Percentiles rank a stretch among this genome's conserved stretches.
These are phyloP conservation scores for Ganoderma sinense DNA, from an alignment of 1,284 basidiomycete genomes.

Conservation along the genomic window DNA sequence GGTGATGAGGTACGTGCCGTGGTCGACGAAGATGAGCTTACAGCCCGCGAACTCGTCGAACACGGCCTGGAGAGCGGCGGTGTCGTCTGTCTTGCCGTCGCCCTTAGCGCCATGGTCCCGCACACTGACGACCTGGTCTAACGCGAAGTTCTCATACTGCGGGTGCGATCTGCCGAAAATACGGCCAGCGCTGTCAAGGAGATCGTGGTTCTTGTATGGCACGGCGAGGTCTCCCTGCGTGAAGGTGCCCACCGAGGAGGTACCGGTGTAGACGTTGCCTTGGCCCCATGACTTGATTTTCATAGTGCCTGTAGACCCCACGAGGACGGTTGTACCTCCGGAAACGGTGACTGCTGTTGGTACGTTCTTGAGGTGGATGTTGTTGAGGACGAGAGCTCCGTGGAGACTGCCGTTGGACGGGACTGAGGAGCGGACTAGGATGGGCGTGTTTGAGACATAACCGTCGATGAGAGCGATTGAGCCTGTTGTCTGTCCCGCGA, in stretches of 20 bases:
- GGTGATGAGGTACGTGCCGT: constrained; percentile 73
- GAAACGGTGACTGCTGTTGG: constrained; percentile 58
- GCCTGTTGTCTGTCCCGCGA: constrained; percentile 45
- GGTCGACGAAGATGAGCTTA: constrained; percentile 82
- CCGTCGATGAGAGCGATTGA: constrained; percentile 70
- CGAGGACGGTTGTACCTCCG: constrained; percentile 57
- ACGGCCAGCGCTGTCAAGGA: constrained; percentile 63
- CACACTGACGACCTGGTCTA: constrained; percentile 74
- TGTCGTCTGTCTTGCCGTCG: constrained; percentile 82
- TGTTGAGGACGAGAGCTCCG: constrained; percentile 68
- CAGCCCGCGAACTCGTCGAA: constrained; percentile 71
- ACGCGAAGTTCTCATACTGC: constrained; percentile 63
- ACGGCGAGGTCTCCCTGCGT: constrained; percentile 56
- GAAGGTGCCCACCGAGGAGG: constrained; percentile 50
- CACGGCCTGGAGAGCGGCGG: constrained; percentile 66
- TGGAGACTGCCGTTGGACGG: constrained; percentile 41
- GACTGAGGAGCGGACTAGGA: constrained; percentile 45
- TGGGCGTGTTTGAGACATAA: constrained; percentile 54
- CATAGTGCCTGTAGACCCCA: constrained; percentile 52
- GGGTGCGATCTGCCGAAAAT: constrained; percentile 63
- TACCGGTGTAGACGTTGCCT: constrained; percentile 70
- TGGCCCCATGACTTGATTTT: constrained; percentile 77
- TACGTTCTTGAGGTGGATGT: constrained; percentile 62
- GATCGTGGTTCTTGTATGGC: constrained; percentile 57
- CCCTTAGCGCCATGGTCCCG: constrained; percentile 75